phyloP scores from a whole-genome alignment of 2,329 filamentous ascomycete species.

The Hawksworthiomyces lignivorus region DNA sequence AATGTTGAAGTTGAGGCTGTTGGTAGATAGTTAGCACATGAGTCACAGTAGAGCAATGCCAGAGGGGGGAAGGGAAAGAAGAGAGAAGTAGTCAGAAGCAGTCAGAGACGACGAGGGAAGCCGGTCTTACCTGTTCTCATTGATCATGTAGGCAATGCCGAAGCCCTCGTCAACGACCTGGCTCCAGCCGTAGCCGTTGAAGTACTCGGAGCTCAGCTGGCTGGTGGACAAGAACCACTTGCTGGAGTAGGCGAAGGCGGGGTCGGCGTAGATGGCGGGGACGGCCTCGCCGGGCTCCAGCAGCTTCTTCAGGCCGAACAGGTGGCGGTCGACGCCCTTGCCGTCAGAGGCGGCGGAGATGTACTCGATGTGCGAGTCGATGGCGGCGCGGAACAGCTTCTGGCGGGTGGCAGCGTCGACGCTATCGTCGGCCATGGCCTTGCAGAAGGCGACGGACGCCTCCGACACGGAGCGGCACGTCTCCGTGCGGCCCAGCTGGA shows the following conservation, averaged over 20 bases:
- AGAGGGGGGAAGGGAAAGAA: neutral
- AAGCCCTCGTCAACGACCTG: slow-evolving; percentile 95
- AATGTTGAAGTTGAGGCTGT: slow-evolving; percentile 93
- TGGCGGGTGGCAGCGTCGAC: slow-evolving; percentile 43
- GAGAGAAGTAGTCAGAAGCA: neutral
- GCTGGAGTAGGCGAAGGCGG: slow-evolving; percentile 72
- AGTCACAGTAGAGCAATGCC: neutral
- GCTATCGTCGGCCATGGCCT: slow-evolving; percentile 67
- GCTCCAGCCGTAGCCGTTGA: slow-evolving; percentile 98
- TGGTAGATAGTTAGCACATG: slow-evolving; percentile 9
- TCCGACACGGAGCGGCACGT: slow-evolving; percentile 90
- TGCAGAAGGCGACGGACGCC: slow-evolving; percentile 84
- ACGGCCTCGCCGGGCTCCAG: slow-evolving; percentile 72
- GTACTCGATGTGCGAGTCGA: slow-evolving; percentile 80
- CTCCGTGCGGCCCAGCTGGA: slow-evolving; percentile 93
- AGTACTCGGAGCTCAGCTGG: slow-evolving; percentile 92
- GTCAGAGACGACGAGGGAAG: slow-evolving; percentile 22
- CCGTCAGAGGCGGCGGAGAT: slow-evolving; percentile 84
- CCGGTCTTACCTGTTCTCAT: slow-evolving; percentile 94
- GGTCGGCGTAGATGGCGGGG: slow-evolving; percentile 79
- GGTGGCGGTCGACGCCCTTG: slow-evolving; percentile 87
- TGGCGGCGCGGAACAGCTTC: slow-evolving; percentile 72
- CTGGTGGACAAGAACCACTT: slow-evolving; percentile 86
- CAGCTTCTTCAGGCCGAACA: slow-evolving; percentile 95
- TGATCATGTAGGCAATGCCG: slow-evolving; percentile 99